Evolutionary conservation across 2,329 filamentous ascomycete genomes (phyloP).

Genomic region (Pseudopithomyces chartarum): DNA sequence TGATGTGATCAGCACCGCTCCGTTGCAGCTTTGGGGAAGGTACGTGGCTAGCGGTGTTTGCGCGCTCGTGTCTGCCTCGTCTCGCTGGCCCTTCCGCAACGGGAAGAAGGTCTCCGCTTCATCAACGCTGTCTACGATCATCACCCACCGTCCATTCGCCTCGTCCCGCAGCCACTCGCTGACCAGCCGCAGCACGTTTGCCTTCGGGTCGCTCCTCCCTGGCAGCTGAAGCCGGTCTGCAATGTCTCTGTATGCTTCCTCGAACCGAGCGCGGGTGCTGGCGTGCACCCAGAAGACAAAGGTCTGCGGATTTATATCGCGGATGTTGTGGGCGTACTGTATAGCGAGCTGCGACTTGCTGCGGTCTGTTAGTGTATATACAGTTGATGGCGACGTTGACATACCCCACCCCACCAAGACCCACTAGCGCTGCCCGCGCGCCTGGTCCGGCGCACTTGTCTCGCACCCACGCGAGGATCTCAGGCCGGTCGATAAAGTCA

Average conservation of each 20-base stretch:
- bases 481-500: conserved; percentile 14
- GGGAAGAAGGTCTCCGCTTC: neutral
- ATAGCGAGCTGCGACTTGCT: too few relatives aligned
- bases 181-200: conserved; percentile 15
- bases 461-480: conserved; percentile 26
- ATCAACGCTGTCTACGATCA: too few relatives aligned
- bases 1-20: conserved; percentile 16
- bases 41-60: conserved; percentile 6
- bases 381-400: conserved; percentile 2
- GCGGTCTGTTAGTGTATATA: too few relatives aligned
- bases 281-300: too few relatives aligned
- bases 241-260: too few relatives aligned
- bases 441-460: conserved; percentile 39
- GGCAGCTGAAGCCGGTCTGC: too few relatives aligned
- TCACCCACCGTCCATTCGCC: conserved; percentile 15
- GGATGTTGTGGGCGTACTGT: conserved; percentile 22
- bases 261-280: too few relatives aligned
- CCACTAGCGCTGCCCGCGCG: conserved; percentile 35
- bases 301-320: conserved; percentile 20
- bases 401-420: conserved; percentile 31
- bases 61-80: neutral
- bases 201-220: too few relatives aligned
- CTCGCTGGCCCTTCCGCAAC: neutral
- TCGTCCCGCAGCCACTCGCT: conserved; percentile 16
- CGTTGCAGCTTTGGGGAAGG: conserved; percentile 15